phyloP scores from a whole-genome alignment of 2,329 filamentous ascomycete genomes.

The Hymenoscyphus infarciens region DNA sequence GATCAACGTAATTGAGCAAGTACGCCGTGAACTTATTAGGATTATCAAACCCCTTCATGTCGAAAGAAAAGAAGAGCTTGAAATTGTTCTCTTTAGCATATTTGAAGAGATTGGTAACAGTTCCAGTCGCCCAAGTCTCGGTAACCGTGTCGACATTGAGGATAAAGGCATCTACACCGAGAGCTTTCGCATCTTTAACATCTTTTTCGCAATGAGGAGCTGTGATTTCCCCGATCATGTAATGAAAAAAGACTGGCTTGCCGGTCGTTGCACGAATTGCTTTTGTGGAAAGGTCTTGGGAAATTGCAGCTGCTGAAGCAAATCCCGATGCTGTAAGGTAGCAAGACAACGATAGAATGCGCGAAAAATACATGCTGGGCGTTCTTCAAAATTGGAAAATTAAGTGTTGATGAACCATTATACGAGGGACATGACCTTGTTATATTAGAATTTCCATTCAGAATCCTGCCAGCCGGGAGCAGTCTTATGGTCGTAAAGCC shows the following conservation, averaged over 20 bases:
- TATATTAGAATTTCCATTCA: not conserved
- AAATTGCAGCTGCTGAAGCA: not conserved
- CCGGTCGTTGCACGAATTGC: not conserved
- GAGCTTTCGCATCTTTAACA: constrained; percentile 23
- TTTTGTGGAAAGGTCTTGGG: not conserved
- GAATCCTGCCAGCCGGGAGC: not conserved
- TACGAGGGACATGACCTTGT: not conserved
- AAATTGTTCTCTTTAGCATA: constrained; percentile 33
- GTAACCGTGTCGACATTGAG: constrained; percentile 18
- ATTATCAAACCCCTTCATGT: constrained; percentile 31
- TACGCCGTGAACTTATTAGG: constrained; percentile 32
- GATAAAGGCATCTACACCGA: constrained; percentile 37
- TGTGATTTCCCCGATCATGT: constrained; percentile 4
- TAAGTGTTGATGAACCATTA: not conserved
- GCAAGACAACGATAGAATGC: constrained; percentile 1
- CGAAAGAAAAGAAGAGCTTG: constrained; percentile 39
- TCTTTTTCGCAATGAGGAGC: constrained; percentile 14
- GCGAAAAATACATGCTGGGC: not conserved
- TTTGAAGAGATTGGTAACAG: constrained; percentile 34
- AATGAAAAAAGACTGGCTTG: constrained; percentile 6
- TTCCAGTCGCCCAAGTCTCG: constrained; percentile 29
- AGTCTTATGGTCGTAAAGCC: not conserved
- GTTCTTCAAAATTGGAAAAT: not conserved
- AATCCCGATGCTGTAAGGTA: constrained; percentile 4
- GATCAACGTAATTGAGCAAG: constrained; percentile 26